Evolutionary conservation across 176 grass and related monocot species (phyloP).

Genomic region (Themeda triandra): DNA sequence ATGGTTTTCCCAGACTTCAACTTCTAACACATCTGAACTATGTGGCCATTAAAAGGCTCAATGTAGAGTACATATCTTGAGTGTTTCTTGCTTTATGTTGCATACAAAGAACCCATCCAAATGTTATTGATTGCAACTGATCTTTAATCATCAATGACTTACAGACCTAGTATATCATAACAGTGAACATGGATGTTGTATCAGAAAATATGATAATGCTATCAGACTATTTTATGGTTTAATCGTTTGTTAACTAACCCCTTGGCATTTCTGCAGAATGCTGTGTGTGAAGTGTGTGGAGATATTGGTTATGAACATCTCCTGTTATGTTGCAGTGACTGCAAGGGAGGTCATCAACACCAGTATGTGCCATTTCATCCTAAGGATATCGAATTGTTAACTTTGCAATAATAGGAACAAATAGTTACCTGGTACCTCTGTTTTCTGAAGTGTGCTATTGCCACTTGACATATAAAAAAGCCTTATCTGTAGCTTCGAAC

Average conservation of each 20-base stretch:
- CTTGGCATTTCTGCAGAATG: slow-evolving; percentile 26
- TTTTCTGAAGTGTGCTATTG: not conserved
- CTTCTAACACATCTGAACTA: not conserved
- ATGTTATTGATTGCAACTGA: not conserved
- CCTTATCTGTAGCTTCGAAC: not conserved
- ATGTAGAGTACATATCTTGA: not conserved
- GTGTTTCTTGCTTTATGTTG: not conserved
- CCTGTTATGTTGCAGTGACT: slow-evolving; percentile 28
- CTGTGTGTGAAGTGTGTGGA: slow-evolving; percentile 37
- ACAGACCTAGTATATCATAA: not conserved
- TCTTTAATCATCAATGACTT: not conserved
- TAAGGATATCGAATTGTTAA: not conserved
- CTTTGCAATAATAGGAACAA: not conserved
- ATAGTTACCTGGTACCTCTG: not conserved
- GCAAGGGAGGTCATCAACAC: slow-evolving; percentile 1
- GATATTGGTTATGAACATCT: slow-evolving; percentile 24
- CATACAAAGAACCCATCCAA: not conserved
- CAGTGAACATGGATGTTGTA: not conserved
- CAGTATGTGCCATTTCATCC: slow-evolving; percentile 33
- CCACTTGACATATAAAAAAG: not conserved
- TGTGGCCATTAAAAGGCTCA: not conserved
- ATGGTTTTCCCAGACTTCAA: not conserved
- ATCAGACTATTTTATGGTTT: not conserved
- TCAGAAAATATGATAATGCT: not conserved
- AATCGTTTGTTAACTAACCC: no score